Percentiles rank a stretch among this genome's conserved stretches.
Conservation (phyloP, 1,284 basidiomycete species). For the Thecaphora thlaspeos region DNA sequence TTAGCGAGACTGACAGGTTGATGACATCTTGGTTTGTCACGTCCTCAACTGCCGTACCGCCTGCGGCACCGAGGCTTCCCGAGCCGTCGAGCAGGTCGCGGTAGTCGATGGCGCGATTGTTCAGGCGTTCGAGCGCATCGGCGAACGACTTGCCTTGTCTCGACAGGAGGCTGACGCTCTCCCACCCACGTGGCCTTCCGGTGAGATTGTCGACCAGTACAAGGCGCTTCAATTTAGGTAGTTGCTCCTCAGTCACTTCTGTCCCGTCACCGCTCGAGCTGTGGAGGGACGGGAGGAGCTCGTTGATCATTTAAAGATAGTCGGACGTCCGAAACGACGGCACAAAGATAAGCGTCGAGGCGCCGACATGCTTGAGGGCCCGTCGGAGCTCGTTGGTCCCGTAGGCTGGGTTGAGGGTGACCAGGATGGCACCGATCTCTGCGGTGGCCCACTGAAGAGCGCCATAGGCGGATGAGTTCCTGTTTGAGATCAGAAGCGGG, state of each 20-base stretch:
- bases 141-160: conserved; percentile 25
- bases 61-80: no score
- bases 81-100: conserved; percentile 35
- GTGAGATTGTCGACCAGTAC: conserved; percentile 69
- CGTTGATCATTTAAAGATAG: conserved; percentile 59
- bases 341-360: conserved; percentile 72
- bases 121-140: conserved; percentile 24
- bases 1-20: conserved; percentile 63
- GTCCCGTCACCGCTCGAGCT: conserved; percentile 11
- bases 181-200: conserved; percentile 33
- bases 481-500: no score
- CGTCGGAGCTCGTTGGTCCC: conserved; percentile 69
- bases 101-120: conserved; percentile 32
- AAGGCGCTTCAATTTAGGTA: conserved; percentile 69
- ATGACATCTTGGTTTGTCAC: conserved; percentile 68
- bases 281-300: conserved; percentile 67
- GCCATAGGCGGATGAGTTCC: conserved; percentile 68
- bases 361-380: conserved; percentile 68
- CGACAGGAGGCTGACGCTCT: conserved; percentile 35
- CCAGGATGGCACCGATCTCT: conserved; percentile 73
- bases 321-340: conserved; percentile 61
- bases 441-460: conserved; percentile 80
- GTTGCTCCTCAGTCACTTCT: conserved; percentile 63
- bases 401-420: conserved; percentile 80
- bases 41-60: no score